Conservation (phyloP, 2,329 filamentous ascomycete species). For the Aspergillus sp. region DNA sequence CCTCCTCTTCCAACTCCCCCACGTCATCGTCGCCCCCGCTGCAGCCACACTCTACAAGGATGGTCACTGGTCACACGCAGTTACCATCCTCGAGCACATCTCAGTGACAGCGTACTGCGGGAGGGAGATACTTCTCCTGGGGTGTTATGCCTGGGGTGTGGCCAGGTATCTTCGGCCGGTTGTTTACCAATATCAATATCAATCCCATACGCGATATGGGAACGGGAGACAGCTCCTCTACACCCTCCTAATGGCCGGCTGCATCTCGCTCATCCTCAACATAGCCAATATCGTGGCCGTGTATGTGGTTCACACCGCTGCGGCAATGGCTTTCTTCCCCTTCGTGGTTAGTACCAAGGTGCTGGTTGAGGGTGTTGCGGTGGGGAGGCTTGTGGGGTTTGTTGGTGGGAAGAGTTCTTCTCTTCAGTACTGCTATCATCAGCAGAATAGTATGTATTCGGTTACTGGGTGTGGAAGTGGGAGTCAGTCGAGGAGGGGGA, state of each 20-base stretch:
- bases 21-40: constrained; percentile 36
- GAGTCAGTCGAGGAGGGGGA: no score
- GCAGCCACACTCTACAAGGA: constrained; percentile 27
- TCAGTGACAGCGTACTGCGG: constrained; percentile 53
- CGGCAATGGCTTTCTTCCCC: constrained; percentile 40
- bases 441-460: no score
- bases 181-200: constrained; percentile 27
- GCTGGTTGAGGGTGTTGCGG: background rate
- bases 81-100: constrained; percentile 48
- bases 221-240: constrained; percentile 35
- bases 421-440: no score
- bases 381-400: background rate
- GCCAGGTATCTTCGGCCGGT: constrained; percentile 40
- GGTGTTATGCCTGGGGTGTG: constrained; percentile 54
- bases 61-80: constrained; percentile 4
- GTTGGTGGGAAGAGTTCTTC: background rate
- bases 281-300: constrained; percentile 35
- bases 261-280: constrained; percentile 43
- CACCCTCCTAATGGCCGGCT: constrained; percentile 49
- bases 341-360: constrained; percentile 41
- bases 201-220: no score
- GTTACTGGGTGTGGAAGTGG: no score
- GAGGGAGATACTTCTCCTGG: constrained; percentile 54
- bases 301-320: constrained; percentile 36
- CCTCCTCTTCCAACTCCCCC: constrained; percentile 37